These are phyloP conservation scores for Vigna hirtella DNA, from an alignment of 306 rosid genomes.

Conservation along the genomic window DNA sequence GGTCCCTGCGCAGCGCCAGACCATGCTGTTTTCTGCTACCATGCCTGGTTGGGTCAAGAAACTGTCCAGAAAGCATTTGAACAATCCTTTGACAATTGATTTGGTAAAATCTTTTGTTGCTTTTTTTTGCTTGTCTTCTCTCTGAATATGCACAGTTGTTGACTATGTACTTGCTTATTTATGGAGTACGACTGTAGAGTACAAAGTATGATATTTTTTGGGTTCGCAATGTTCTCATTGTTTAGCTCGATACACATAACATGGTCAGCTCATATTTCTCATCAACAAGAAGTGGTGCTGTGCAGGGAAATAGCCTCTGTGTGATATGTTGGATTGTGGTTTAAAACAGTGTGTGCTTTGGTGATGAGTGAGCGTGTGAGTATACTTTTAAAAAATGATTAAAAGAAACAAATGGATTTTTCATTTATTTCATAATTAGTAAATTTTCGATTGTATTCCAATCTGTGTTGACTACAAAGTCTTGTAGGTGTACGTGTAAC, in stretches of 20 bases:
- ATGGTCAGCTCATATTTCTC: neutral
- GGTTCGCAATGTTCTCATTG: slow-evolving; percentile 4
- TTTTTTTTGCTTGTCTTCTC: neutral
- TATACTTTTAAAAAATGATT: slow-evolving; percentile 1
- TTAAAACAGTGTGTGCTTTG: slow-evolving; percentile 13
- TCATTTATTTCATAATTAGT: neutral
- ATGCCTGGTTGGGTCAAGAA: slow-evolving; percentile 90
- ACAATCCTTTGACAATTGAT: slow-evolving; percentile 84
- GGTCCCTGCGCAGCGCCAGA: slow-evolving; percentile 77
- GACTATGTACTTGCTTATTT: slow-evolving; percentile 9
- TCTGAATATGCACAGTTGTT: neutral
- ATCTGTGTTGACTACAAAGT: slow-evolving; percentile 13
- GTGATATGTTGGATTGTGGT: neutral
- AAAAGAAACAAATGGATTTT: neutral
- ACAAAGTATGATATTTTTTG: neutral
- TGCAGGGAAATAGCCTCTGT: neutral
- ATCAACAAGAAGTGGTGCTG: neutral
- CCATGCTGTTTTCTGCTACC: slow-evolving; percentile 92
- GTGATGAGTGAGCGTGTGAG: neutral
- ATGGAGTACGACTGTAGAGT: neutral
- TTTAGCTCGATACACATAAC: neutral
- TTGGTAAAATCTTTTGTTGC: slow-evolving; percentile 57
- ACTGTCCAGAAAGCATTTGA: slow-evolving; percentile 72
- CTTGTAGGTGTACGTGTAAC: neutral
- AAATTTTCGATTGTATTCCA: slow-evolving; percentile 13